Percentiles rank a stretch among this genome's conserved stretches.
These are phyloP conservation scores for Vanderwaltozyma tropicalis DNA, from an alignment of 805 yeast genomes.

Conservation along the genomic window DNA sequence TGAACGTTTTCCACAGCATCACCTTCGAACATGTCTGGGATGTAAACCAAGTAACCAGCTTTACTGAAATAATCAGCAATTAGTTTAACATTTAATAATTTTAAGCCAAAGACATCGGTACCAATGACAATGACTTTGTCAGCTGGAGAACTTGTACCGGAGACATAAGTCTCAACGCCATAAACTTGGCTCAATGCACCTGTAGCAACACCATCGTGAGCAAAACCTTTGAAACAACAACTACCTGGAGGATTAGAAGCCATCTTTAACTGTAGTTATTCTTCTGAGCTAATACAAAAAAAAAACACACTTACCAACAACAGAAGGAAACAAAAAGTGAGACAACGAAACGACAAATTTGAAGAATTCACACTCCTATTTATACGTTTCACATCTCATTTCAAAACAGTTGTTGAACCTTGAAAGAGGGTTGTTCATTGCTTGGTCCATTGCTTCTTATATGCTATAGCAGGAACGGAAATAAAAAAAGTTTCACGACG, in stretches of 20 bases:
- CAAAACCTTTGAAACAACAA: conserved; percentile 35
- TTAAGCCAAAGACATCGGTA: conserved; percentile 62
- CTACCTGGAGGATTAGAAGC: conserved; percentile 43
- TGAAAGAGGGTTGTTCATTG: too few relatives aligned
- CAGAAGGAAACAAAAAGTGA: too few relatives aligned
- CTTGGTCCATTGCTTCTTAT: too few relatives aligned
- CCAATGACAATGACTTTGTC: conserved; percentile 49
- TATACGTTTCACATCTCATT: too few relatives aligned
- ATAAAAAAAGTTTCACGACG: too few relatives aligned
- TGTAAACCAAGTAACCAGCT: conserved; percentile 50
- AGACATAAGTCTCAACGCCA: conserved; percentile 37
- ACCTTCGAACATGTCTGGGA: conserved; percentile 63
- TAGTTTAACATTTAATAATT: conserved; percentile 45
- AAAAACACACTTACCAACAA: too few relatives aligned
- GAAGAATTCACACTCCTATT: too few relatives aligned
- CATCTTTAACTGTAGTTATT: conserved; percentile 24
- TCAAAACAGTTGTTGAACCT: too few relatives aligned
- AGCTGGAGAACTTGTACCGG: conserved; percentile 33
- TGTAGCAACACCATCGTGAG: conserved; percentile 41
- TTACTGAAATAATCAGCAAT: conserved; percentile 57
- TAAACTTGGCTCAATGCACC: conserved; percentile 35
- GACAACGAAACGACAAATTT: too few relatives aligned
- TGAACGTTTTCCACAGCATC: conserved; percentile 29
- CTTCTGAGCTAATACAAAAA: too few relatives aligned
- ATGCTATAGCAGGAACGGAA: too few relatives aligned